Base-by-base conservation (phyloP, 2,329 filamentous ascomycete species). In the Diaporthe aspalathi region DNA sequence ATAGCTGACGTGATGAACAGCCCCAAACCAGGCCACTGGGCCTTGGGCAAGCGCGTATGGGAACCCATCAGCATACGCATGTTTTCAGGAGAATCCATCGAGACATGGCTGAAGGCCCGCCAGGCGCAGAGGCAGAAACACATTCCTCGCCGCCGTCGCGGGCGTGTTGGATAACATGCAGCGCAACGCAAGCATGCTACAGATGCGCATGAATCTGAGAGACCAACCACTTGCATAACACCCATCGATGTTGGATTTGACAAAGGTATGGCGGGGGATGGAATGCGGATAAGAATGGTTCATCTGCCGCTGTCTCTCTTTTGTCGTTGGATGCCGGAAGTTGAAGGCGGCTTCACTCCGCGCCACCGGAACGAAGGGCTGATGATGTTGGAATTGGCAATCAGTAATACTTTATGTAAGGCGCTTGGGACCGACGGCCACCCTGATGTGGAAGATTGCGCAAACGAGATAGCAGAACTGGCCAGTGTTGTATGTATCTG, bases 341-440 rank as follows among this genome's bases (percentile, higher is more conserved):
- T 3, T 3, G 29, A 2, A 24, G 20, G 24, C 29, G 27, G 60
- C 43, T 17, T 35, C 43, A 24, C 29, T 45, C n/a, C 29, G 29
- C 60, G 54, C 5, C 17, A 22, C 35, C 27, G 54, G 54, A 65
- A 38, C 45, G 45, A 38, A 38, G 29, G 45, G 14, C n/a, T 50
- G 60, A 65, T 17, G 60, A 65, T 17, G 60, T 65, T 65, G 60
- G 45, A 65, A 65, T 65, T 38, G 14, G 5, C 5, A 22, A 38
- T 38, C 60, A 20, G 29, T 14, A 65, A n/a, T n/a, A n/a, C n/a
- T n/a, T 65, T 65, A 65, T 29, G 27, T 65, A 65, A 65, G 29
- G 8, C 27, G n/a, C 32, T 45, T 4, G 12, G 12, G 12, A 29
- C 12, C 22, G 40, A 22, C 45, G 32, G n/a, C 29, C 2, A 60